Conservation (phyloP, 1,284 basidiomycete genomes). For the Cryptococcus floricola region DNA sequence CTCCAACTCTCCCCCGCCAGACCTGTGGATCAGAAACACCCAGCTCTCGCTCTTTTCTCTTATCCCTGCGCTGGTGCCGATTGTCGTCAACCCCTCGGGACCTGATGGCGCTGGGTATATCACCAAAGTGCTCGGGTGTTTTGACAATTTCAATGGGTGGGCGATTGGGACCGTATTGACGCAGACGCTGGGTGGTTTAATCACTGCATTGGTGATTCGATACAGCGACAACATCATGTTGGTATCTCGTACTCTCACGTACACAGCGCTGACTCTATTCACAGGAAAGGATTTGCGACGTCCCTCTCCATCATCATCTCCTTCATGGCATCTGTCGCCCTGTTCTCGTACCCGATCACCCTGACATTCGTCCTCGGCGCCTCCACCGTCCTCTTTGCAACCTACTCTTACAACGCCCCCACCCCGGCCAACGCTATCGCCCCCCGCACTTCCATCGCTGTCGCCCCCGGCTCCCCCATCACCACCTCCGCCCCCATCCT, state of each 20-base stretch:
- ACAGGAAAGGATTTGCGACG: slow-evolving; percentile 82
- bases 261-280: slow-evolving; percentile 1
- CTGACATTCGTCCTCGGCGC: slow-evolving; percentile 78
- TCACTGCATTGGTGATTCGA: slow-evolving; percentile 68
- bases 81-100: slow-evolving; percentile 58
- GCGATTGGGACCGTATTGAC: slow-evolving; percentile 85
- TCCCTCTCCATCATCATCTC: slow-evolving; percentile 88
- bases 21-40: slow-evolving; percentile 95
- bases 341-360: slow-evolving; percentile 85
- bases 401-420: slow-evolving; percentile 81
- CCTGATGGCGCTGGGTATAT: slow-evolving; percentile 33
- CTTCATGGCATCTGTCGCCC: slow-evolving; percentile 79
- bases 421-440: slow-evolving; percentile 18
- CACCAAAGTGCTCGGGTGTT: slow-evolving; percentile 33
- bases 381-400: slow-evolving; percentile 74
- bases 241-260: slow-evolving; percentile 9
- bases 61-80: slow-evolving; percentile 79
- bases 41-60: slow-evolving; percentile 93
- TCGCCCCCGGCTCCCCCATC: slow-evolving; percentile 45
- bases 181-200: slow-evolving; percentile 83
- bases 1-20: slow-evolving; percentile 43
- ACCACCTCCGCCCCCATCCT: slow-evolving; percentile 41
- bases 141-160: slow-evolving; percentile 68
- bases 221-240: slow-evolving; percentile 53
- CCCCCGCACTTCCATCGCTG: slow-evolving; percentile 36